Base-by-base conservation (phyloP, 1,284 basidiomycete genomes). In the Amylostereum areolatum region DNA sequence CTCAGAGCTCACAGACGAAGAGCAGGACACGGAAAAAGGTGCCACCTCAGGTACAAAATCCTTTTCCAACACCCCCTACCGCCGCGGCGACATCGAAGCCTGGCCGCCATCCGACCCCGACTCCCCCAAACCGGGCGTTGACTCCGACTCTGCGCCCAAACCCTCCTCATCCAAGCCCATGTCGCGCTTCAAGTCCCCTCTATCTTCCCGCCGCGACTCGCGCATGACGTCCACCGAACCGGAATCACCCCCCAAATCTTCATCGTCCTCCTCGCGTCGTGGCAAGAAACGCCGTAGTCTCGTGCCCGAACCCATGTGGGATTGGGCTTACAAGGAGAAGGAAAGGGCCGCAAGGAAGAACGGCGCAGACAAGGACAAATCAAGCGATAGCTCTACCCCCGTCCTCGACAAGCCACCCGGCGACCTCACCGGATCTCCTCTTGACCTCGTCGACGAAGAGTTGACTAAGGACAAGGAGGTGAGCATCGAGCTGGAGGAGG, bases 1-100 rank as follows among this genome's bases (percentile, higher is more conserved):
- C 53, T 88, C 85, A 46, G 85, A 88, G 63, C 78, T 89, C 62
- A 89, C 85, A 32, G 85, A 89, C 60, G 85, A 88, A 60, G 86
- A 89, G 57, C 78, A 83, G 57, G 81, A 83, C 28, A 42, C 24
- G 4, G 52, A 35, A n/a, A 35, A 35, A n/a, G n/a, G n/a, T n/a
- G 34, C 34, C 34, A 35, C 34, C 34, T 55, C n/a, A 10, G 34
- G 12, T 11, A 43, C 41, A 43, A 43, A 27, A 43, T 11, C n/a
- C 18, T 18, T 18, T 18, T 18, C 18, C 18, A 18, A 18, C 18
- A 18, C 18, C 18, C 18, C 18, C 18, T 18, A 18, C 18, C 18
- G 18, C 18, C 18, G 18, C 18, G 18, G 18, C 18, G 18, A 18
- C 18, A 18, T 18, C 18, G 18, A 18, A 18, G 18, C 18, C 18